Percentiles rank a stretch among this genome's conserved stretches.
Evolutionary conservation across 768 basidiomycete genomes (phyloP).

Genomic region (Suillus clintonianus): DNA sequence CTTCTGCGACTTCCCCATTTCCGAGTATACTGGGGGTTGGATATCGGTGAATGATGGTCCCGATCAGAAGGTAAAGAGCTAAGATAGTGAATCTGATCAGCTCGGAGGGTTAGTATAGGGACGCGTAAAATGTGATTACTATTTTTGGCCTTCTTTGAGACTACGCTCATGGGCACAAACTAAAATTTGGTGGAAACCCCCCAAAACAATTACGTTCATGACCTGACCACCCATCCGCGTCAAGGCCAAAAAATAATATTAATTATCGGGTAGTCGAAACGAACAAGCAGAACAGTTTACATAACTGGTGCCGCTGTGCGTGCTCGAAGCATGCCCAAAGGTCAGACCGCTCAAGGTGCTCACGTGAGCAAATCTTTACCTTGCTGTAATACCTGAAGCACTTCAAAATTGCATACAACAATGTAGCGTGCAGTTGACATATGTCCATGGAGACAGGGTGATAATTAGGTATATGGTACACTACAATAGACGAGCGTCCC

Average conservation of each 20-base stretch:
- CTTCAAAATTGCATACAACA: not conserved
- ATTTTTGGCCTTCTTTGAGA: not conserved
- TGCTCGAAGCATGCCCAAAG: not conserved
- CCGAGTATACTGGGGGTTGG: not conserved
- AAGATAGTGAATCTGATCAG: not conserved
- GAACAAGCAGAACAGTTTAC: not conserved
- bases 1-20: slow-evolving; percentile 94
- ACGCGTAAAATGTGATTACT: not conserved
- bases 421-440: not conserved
- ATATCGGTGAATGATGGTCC: not conserved
- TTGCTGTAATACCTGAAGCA: not conserved
- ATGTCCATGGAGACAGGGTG: slow-evolving; percentile 3
- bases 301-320: not conserved
- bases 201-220: too few relatives aligned
- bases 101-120: not conserved
- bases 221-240: too few relatives aligned
- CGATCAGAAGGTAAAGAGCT: not conserved
- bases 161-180: not conserved
- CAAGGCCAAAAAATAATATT: too few relatives aligned
- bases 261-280: not conserved
- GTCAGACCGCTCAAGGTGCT: too few relatives aligned
- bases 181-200: too few relatives aligned
- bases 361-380: too few relatives aligned
- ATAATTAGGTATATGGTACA: slow-evolving; percentile 25
- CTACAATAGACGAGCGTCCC: slow-evolving; percentile 24